Evolutionary conservation across 176 grass and related monocot genomes (phyloP), one percentile per base, ranked within the genome.

Genomic region (Eragrostis curvula): DNA sequence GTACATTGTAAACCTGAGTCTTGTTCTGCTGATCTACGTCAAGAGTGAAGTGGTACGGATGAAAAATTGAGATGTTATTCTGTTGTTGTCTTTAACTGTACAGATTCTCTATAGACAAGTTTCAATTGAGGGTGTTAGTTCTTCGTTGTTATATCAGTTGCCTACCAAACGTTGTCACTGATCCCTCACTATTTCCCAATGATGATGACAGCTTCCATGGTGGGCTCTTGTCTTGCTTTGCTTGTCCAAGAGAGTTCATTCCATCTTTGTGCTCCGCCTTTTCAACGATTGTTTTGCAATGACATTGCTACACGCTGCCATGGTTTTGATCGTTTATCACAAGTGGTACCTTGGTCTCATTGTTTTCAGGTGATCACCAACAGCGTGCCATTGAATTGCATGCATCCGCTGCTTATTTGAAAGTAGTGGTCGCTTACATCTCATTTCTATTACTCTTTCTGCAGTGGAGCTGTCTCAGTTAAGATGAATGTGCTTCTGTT

Each of bases 401-500:
- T 94, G 20, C 66, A 76, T 32, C 23, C 13, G 3, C 51, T 69
- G 12, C 15, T 73, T 79, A 8, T 83, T 75, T 73, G 14, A 47
- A 36, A 11, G 29, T 21, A 6, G 16, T 15, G 74, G 16, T 76
- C 81, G 29, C 67, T 87, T 44, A 75, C 8, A 49, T 62, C 21
- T 32, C 50, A 17, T 64, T 81, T 1, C 40, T 77, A 75, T 78
- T 12, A 61, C 14, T 25, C 46, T 83, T 78, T 12, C 77, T 91
- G 77, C 87, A 93, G 92, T 70, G 90, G 81, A 82, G 92, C 96
- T 70, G 88, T 98, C 36, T 95, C 96, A n/a, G 68, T 98, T 93
- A 98, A 98, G 87, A 95, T 98, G 96, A 98, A 98, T 43, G 96
- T 91, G 45, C 92, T 98, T 79, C 92, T 98, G 72, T 95, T 92